These are phyloP conservation scores for Zygosaccharomyces rouxii DNA, from an alignment of 805 yeast species.

Conservation along the genomic window DNA sequence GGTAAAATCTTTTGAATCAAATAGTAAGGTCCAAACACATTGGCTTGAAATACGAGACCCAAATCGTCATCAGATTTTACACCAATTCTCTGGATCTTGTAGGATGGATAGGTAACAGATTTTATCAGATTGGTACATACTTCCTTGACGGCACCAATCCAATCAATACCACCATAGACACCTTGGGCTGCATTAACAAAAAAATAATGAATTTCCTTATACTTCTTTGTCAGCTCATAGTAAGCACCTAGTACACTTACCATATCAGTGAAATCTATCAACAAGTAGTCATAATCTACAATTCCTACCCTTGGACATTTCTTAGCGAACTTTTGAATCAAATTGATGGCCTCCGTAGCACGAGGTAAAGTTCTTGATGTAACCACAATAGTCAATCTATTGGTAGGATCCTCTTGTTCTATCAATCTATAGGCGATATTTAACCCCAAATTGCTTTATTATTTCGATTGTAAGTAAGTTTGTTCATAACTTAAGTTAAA, in stretches of 20 bases:
- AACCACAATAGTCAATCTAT: conserved; percentile 70
- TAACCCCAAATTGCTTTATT: conserved; percentile 66
- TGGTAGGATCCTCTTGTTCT: conserved; percentile 49
- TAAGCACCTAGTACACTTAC: conserved; percentile 73
- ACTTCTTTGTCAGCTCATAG: conserved; percentile 62
- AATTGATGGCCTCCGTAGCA: conserved; percentile 67
- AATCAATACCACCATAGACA: conserved; percentile 79
- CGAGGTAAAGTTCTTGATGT: conserved; percentile 87
- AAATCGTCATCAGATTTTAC: conserved; percentile 69
- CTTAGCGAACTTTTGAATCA: conserved; percentile 45
- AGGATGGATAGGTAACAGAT: conserved; percentile 85
- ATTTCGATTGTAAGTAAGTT: conserved; percentile 1
- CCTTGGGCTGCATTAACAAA: conserved; percentile 91
- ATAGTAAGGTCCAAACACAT: conserved; percentile 94
- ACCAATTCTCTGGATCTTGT: conserved; percentile 78
- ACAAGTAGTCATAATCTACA: conserved; percentile 79
- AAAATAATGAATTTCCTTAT: conserved; percentile 65
- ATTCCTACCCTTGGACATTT: conserved; percentile 45
- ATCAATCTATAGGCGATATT: conserved; percentile 79
- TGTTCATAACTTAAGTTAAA: neutral
- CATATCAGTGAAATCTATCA: conserved; percentile 90
- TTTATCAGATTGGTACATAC: conserved; percentile 61
- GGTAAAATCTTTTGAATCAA: conserved; percentile 62
- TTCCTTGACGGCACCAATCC: conserved; percentile 72
- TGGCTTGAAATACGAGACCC: conserved; percentile 89